Percentiles rank a stretch among this genome's conserved stretches.
These are phyloP conservation scores for Chytridiales sp. DNA, from an alignment of 371 early-diverging fungal genomes.

Conservation along the genomic window DNA sequence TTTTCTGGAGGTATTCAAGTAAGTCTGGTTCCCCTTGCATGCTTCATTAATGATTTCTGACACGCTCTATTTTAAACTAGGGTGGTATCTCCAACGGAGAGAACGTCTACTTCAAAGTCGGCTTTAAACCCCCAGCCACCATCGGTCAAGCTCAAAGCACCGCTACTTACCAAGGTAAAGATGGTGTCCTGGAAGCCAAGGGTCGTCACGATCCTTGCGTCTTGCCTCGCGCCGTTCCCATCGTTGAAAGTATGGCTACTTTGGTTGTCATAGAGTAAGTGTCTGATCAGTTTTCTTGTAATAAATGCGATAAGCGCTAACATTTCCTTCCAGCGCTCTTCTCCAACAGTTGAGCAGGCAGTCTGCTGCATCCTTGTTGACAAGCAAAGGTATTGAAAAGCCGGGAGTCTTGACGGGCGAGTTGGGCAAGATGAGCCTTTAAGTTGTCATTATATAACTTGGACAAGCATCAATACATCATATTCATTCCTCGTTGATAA, in stretches of 20 bases:
- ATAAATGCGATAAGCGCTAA: background rate
- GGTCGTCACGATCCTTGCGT: slow-evolving; percentile 98
- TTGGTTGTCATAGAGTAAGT: slow-evolving; percentile 86
- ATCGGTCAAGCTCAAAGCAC: slow-evolving; percentile 88
- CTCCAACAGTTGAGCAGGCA: slow-evolving; percentile 17
- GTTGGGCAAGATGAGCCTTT: background rate
- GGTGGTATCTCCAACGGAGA: slow-evolving; percentile 97
- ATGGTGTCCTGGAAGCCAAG: slow-evolving; percentile 83
- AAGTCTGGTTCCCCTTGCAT: background rate
- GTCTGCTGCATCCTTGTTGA: slow-evolving; percentile 5
- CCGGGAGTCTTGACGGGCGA: slow-evolving; percentile 10
- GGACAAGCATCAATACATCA: background rate
- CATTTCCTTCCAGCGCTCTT: slow-evolving; percentile 6
- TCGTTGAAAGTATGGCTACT: slow-evolving; percentile 96
- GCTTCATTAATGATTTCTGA: background rate
- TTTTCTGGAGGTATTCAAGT: slow-evolving; percentile 93
- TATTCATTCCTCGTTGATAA: too few species aligned
- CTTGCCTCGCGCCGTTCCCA: slow-evolving; percentile 92
- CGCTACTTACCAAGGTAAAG: slow-evolving; percentile 78
- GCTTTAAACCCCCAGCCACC: slow-evolving; percentile 96
- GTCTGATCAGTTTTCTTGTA: background rate
- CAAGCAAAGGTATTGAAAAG: slow-evolving; percentile 3
- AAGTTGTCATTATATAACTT: background rate
- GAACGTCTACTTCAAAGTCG: slow-evolving; percentile 92
- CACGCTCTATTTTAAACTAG: slow-evolving; percentile 27